These are phyloP conservation scores for Wallacemonas sp. DNA, from an alignment of 208 protist species.

Conservation along the genomic window DNA sequence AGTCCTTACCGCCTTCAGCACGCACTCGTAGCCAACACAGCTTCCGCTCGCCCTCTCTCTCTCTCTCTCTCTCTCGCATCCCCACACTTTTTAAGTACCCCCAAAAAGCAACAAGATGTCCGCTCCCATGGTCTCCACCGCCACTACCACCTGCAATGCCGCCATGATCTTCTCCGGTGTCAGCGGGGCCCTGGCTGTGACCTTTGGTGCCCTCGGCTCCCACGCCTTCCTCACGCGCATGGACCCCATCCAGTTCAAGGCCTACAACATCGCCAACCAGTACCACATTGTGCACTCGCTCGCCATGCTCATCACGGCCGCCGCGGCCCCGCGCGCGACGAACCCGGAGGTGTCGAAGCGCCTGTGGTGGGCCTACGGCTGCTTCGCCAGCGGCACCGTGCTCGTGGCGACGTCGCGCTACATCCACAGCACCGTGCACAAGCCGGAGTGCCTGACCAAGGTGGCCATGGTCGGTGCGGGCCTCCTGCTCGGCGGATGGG, in stretches of 20 bases:
- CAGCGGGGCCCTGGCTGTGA: conserved; percentile 37
- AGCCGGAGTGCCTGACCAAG: conserved; percentile 38
- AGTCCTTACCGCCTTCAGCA: too few species aligned
- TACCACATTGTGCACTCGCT: conserved; percentile 75
- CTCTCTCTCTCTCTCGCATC: background rate
- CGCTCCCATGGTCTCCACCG: conserved; percentile 7
- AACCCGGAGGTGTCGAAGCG: conserved; percentile 20
- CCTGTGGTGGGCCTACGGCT: conserved; percentile 40
- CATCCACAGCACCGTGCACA: conserved; percentile 47
- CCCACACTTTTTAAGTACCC: conserved; percentile 4
- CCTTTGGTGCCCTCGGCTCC: conserved; percentile 49
- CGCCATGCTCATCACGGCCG: conserved; percentile 55
- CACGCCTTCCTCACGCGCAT: conserved; percentile 53
- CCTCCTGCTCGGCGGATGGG: conserved; percentile 41
- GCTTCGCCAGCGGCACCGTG: conserved; percentile 36
- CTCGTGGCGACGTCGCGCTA: conserved; percentile 37
- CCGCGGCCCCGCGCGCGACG: conserved; percentile 23
- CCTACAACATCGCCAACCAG: conserved; percentile 54
- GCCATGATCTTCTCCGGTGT: conserved; percentile 30
- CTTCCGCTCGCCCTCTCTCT: conserved; percentile 7
- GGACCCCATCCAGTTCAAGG: conserved; percentile 45
- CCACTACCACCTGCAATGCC: conserved; percentile 17
- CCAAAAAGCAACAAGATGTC: background rate
- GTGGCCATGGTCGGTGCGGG: conserved; percentile 27
- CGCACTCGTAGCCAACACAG: too few species aligned